phyloP scores from a whole-genome alignment of 441 rosid species.

The Gossypium lobatum region DNA sequence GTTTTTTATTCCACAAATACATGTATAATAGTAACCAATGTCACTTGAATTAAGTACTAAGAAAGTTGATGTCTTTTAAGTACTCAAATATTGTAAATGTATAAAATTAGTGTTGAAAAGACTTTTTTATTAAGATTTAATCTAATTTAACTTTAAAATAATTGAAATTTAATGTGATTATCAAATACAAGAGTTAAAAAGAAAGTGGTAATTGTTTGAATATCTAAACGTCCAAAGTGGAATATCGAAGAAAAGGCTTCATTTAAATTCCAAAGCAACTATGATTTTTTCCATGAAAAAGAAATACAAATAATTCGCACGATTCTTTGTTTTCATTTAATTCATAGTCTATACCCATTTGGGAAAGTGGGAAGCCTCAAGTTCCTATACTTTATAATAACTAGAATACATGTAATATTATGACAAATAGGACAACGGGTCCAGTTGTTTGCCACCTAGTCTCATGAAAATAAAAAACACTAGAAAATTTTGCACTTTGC shows the following conservation, averaged over 20 bases:
- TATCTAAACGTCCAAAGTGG: conserved; percentile 31
- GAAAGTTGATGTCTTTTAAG: too few relatives aligned
- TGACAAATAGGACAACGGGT: conserved; percentile 25
- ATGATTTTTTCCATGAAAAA: conserved; percentile 18
- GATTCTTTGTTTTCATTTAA: conserved; percentile 4
- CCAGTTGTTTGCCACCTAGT: conserved; percentile 46
- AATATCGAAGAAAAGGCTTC: conserved; percentile 5
- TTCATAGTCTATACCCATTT: conserved; percentile 60
- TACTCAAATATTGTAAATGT: too few relatives aligned
- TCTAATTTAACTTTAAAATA: background rate
- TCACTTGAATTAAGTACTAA: too few relatives aligned
- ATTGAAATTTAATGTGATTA: background rate
- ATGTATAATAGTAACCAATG: too few relatives aligned
- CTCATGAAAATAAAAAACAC: conserved; percentile 11
- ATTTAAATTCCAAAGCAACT: conserved; percentile 11
- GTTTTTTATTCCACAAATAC: too few relatives aligned
- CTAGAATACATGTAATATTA: conserved; percentile 12
- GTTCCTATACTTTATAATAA: conserved; percentile 13
- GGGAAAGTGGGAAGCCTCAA: conserved; percentile 38
- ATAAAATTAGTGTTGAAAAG: too few relatives aligned
- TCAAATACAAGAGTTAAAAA: too few relatives aligned
- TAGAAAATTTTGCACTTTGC: background rate
- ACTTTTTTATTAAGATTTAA: background rate
- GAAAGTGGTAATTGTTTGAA: background rate
- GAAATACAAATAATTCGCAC: background rate